Evolutionary conservation across 192 early-diverging fungal genomes (phyloP).

Genomic region (Chytriomyces hyalinus): DNA sequence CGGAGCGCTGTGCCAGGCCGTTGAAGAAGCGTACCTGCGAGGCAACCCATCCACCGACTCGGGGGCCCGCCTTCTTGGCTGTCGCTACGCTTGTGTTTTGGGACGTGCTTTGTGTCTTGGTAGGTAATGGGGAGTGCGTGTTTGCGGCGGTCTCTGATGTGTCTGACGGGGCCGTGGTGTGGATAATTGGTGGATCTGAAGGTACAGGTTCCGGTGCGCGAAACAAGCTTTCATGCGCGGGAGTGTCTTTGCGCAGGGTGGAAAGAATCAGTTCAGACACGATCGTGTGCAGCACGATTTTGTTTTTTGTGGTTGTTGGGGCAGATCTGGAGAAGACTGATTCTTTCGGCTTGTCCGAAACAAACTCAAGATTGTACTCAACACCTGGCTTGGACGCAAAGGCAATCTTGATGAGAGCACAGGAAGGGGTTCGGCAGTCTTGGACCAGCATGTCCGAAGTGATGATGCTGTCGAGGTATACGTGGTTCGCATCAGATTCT

Average conservation of each 20-base stretch:
- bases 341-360: background rate
- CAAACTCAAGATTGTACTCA: slow-evolving; percentile 15
- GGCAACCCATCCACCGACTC: slow-evolving; percentile 7
- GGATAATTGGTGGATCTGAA: background rate
- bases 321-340: background rate
- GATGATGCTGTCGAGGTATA: slow-evolving; percentile 4
- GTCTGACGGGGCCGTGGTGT: background rate
- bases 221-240: slow-evolving; percentile 5
- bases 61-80: no score
- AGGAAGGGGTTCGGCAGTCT: slow-evolving; percentile 20
- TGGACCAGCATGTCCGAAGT: slow-evolving; percentile 24
- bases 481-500: background rate
- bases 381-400: slow-evolving; percentile 21
- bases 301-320: no score
- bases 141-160: background rate
- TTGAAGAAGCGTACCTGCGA: slow-evolving; percentile 14
- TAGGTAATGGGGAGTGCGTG: background rate
- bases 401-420: slow-evolving; percentile 4
- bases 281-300: background rate
- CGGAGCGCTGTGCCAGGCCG: background rate
- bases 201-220: background rate
- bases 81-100: background rate
- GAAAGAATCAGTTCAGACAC: background rate
- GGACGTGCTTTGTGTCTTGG: background rate
- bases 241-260: background rate